These are phyloP conservation scores for Themeda triandra DNA, from an alignment of 176 grass and related monocot genomes.

Conservation along the genomic window DNA sequence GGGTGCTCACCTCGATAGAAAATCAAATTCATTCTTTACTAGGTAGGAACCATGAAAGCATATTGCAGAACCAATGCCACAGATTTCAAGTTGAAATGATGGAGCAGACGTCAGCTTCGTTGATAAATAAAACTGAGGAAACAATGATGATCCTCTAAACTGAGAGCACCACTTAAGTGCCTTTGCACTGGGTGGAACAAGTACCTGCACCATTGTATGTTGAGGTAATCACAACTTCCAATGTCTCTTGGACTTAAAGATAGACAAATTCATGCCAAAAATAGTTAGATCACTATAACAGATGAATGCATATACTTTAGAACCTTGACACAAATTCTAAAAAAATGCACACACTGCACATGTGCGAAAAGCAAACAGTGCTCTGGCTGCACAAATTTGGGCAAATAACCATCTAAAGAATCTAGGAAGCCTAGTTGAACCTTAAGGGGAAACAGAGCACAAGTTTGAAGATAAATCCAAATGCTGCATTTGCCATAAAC, in stretches of 20 bases:
- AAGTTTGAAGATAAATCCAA: neutral
- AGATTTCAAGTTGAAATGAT: slow-evolving; percentile 51
- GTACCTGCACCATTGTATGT: slow-evolving; percentile 49
- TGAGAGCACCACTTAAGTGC: slow-evolving; percentile 78
- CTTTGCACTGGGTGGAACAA: slow-evolving; percentile 74
- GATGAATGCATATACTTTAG: neutral
- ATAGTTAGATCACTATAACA: neutral
- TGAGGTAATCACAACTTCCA: slow-evolving; percentile 11
- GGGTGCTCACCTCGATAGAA: slow-evolving; percentile 50
- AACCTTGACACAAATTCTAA: neutral
- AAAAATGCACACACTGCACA: neutral
- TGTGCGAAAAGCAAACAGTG: neutral
- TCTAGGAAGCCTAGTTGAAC: neutral
- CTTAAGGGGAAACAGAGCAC: neutral
- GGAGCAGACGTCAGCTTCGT: slow-evolving; percentile 9
- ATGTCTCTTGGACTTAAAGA: neutral
- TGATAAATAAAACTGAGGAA: slow-evolving; percentile 83
- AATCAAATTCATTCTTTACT: slow-evolving; percentile 39
- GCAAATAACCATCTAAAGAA: neutral
- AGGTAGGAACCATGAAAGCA: slow-evolving; percentile 54
- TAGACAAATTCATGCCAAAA: slow-evolving; percentile 9
- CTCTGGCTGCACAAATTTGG: neutral
- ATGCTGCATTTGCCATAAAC: neutral
- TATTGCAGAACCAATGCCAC: slow-evolving; percentile 67
- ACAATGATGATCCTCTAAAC: slow-evolving; percentile 46